Evolutionary conservation across 192 early-diverging fungal species (phyloP), one percentile per base, ranked within the genome.

Genomic region (Linnemannia zychae): DNA sequence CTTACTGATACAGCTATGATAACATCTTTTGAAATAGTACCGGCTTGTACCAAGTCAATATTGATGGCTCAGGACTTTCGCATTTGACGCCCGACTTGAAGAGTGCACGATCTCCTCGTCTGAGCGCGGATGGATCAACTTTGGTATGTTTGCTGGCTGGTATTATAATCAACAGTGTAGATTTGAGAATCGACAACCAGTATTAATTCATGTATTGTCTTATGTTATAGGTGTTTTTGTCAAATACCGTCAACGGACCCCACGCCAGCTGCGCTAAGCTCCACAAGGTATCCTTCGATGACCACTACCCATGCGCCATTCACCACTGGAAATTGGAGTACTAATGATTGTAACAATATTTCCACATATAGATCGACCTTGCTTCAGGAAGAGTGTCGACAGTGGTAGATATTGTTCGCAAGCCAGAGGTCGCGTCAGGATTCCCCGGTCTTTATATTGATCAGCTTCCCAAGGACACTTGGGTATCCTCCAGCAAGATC

Each of bases 391-490:
- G 76, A 0, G 46, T 71, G 9, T 76, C 80, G 44, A 73, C 75
- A 24, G 81, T 90, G 0, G 82, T 92, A 3, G 81, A 90, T 34
- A 60, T 87, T 36, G 88, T 90, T 17, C 73, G 67, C 31, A 86
- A 71, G 12, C 78, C 91, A 7, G 76, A 74, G 7, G 9, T 73
- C 7, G 79, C 88, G 20, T 85, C 71, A 9, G 90, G 88, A 16
- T 97, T 97, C 82, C 92, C 92, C 4, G 96, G 96, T 2, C 84
- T 97, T 1, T 97, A 93, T 74, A 77, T 89, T 75, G 91, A 92
- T 67, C 89, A 90, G 60, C 89, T 96, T 79, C 90, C 18, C 17
- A 24, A 53, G 67, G 75, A 40, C 69, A 87, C 33, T 81, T 88
- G 77, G 77, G 73, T 77, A 4, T 75, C 69, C 3, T 57, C 79